A percentile compares a stretch with the other conserved stretches of the same genome.
Evolutionary conservation across 192 early-diverging fungal genomes (phyloP).

Genomic region (Kappamyces sp.): DNA sequence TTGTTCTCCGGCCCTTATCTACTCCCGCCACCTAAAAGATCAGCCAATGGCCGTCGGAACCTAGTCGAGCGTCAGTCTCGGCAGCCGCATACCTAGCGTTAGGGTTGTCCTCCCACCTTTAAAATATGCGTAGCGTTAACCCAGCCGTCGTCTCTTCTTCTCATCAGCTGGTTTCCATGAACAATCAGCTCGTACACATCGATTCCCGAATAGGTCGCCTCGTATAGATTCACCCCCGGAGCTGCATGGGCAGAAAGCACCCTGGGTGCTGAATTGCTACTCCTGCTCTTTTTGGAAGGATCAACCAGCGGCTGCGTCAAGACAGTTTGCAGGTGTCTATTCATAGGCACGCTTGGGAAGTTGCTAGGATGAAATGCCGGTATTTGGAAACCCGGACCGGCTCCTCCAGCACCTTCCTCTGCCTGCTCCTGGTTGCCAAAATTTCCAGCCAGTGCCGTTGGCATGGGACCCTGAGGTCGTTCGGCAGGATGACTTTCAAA

Average conservation of each 20-base stretch:
- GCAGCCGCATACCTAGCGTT: too few species aligned
- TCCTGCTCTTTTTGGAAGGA: not conserved
- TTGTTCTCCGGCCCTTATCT: constrained; percentile 47
- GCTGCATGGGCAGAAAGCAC: not conserved
- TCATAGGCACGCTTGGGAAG: constrained; percentile 5
- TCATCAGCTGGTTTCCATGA: constrained; percentile 30
- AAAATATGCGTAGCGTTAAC: constrained; percentile 54
- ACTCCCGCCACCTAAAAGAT: constrained; percentile 34
- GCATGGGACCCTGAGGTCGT: not conserved
- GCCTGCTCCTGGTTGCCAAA: not conserved
- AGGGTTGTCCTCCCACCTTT: constrained; percentile 16
- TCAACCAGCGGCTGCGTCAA: not conserved
- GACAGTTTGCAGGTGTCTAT: constrained; percentile 1
- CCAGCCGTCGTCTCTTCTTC: constrained; percentile 38
- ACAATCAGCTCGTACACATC: constrained; percentile 41
- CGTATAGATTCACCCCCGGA: constrained; percentile 25
- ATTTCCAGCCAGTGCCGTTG: not conserved
- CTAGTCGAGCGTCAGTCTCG: too few species aligned
- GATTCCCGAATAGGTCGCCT: constrained; percentile 42
- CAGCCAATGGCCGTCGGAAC: too few species aligned
- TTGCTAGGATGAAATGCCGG: constrained; percentile 10
- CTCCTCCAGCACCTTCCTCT: not conserved
- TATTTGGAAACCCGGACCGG: too few species aligned
- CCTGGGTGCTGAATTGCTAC: not conserved
- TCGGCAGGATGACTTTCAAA: not conserved